Conservation (phyloP, 495 filamentous ascomycete genomes). For the Thermochaetoides thermophila region DNA sequence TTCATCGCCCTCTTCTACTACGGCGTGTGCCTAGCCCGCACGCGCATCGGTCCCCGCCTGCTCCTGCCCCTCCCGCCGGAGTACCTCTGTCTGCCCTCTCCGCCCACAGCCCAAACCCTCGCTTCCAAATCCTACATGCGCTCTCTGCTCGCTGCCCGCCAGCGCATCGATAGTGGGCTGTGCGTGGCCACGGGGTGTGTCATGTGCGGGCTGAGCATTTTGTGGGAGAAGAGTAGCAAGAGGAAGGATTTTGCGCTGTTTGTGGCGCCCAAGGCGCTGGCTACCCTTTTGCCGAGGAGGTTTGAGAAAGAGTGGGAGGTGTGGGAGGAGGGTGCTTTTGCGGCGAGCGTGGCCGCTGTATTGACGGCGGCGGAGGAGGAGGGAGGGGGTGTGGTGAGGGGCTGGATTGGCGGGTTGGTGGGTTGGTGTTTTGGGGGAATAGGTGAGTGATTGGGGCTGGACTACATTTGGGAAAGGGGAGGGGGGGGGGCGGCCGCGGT, state of each 20-base stretch:
- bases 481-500: too few species aligned
- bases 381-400: conserved; percentile 53
- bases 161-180: conserved; percentile 42
- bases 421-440: conserved; percentile 33
- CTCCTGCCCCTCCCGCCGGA: conserved; percentile 40
- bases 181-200: conserved; percentile 64
- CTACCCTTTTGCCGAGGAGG: conserved; percentile 57
- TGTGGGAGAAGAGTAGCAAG: conserved; percentile 53
- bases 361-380: conserved; percentile 57
- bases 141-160: conserved; percentile 16
- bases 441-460: background rate
- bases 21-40: conserved; percentile 69
- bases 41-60: conserved; percentile 59
- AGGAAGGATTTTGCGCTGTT: conserved; percentile 73
- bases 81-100: too few species aligned
- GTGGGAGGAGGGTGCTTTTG: conserved; percentile 62
- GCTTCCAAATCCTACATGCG: too few species aligned
- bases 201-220: conserved; percentile 73
- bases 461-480: too few species aligned
- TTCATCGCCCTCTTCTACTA: conserved; percentile 84
- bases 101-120: too few species aligned
- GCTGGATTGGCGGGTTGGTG: conserved; percentile 56
- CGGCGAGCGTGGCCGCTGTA: conserved; percentile 58
- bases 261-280: conserved; percentile 70
- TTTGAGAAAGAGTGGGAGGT: conserved; percentile 57